phyloP scores from a whole-genome alignment of 2,329 filamentous ascomycete genomes.

The Botryosphaeria dothidea region DNA sequence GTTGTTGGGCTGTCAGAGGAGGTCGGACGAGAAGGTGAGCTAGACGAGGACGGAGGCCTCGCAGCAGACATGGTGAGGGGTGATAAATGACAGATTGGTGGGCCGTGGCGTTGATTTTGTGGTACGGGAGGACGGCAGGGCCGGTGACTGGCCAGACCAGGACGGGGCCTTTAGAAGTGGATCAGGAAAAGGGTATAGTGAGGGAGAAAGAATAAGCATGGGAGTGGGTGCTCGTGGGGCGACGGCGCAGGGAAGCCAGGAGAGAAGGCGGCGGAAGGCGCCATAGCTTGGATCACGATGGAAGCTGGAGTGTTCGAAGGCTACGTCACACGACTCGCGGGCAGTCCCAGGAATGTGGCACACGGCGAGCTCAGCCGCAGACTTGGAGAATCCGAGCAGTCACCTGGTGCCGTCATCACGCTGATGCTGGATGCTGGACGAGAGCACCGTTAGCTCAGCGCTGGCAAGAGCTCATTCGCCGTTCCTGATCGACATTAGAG shows the following conservation, averaged over 20 bases:
- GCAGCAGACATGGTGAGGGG: conserved; percentile 3
- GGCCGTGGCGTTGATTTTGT: not conserved
- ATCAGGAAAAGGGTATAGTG: not conserved
- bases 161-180: not conserved
- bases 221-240: not conserved
- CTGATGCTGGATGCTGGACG: not conserved
- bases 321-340: conserved; percentile 18
- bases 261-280: conserved; percentile 5
- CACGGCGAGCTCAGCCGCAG: not conserved
- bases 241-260: not conserved
- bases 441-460: not conserved
- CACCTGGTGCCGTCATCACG: conserved; percentile 12
- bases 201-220: not conserved
- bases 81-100: not conserved
- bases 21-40: not conserved
- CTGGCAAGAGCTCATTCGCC: conserved; percentile 14
- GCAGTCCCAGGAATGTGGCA: not conserved
- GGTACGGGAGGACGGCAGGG: not conserved
- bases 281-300: conserved; percentile 15
- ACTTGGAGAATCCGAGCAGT: not conserved
- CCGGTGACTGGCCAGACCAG: conserved; percentile 6
- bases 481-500: conserved; percentile 12
- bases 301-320: conserved; percentile 2
- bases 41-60: not conserved
- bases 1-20: conserved; percentile 15